Evolutionary conservation across 2,329 filamentous ascomycete genomes (phyloP), one percentile per base, ranked within the genome.

Genomic region (Fusarium torreyae): DNA sequence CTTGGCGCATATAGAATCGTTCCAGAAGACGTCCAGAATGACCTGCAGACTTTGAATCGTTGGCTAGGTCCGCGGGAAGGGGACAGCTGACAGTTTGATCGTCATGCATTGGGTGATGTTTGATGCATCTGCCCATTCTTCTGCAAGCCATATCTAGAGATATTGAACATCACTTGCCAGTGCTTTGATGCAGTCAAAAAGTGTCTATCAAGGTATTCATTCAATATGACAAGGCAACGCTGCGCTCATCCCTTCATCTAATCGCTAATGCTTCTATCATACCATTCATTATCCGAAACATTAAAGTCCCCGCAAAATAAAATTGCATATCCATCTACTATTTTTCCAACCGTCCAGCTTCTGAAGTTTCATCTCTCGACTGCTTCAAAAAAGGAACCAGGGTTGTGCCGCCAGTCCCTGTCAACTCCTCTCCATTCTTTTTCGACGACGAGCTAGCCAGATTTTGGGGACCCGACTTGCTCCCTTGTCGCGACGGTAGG

Each of bases 341-440:
- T 46, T 66, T 66, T 49, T 74, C 63, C 54, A 81, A 64, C 17
- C 68, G 74, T 0, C 81, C 82, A 4, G 82, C 82, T 20, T 74
- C 71, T 3, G 63, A 68, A 0, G 94, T 98, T 83, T 97, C 94
- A 76, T 98, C 93, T 18, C 95, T 85, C 5, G 93, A 91, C 80
- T 97, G 93, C 79, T 94, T 97, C 68, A 98, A 79, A 78, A 98
- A 98, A 0, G 94, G 93, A 59, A 98, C 92, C 53, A 98, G 80
- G 1, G 91, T 89, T 0, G 95, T 98, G 0, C 95, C 95, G 3
- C 94, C 94, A 0, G 94, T 98, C 0, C 95, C 95, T 1, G 91
- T 91, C 42, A 97, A 82, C 68, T 92, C 81, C 20, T 78, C 74
- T 18, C 76, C 77, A 2, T 72, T 71, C 51, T 76, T 78, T 18